Percentiles rank a stretch among this genome's conserved stretches.
phyloP scores from a whole-genome alignment of 768 basidiomycete species.

The Lanmaoa pseudosensibilis region DNA sequence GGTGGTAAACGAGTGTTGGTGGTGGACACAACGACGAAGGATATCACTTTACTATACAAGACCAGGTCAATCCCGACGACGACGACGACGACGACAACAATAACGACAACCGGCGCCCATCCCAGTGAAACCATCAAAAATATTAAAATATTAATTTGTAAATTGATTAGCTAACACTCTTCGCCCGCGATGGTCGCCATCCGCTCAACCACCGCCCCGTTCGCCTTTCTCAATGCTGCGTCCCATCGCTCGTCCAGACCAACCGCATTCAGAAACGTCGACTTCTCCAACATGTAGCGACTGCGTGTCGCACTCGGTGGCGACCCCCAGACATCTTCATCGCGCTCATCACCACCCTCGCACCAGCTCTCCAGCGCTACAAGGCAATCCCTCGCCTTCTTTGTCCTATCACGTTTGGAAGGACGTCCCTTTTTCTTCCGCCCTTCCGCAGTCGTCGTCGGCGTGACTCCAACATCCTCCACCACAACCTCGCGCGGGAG shows the following conservation, averaged over 20 bases:
- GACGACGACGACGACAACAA: slow-evolving; percentile 1
- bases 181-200: slow-evolving; percentile 36
- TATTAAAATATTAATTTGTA: not conserved
- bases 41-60: not conserved
- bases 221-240: slow-evolving; percentile 45
- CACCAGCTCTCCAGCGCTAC: slow-evolving; percentile 52
- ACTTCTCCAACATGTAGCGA: slow-evolving; percentile 47
- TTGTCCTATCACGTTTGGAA: slow-evolving; percentile 56
- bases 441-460: not conserved
- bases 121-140: not conserved
- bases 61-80: too few relatives aligned
- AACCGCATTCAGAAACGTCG: slow-evolving; percentile 39
- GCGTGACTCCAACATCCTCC: slow-evolving; percentile 33
- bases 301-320: slow-evolving; percentile 34
- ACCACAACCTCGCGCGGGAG: slow-evolving; percentile 70
- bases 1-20: slow-evolving; percentile 22
- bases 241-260: slow-evolving; percentile 21
- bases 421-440: slow-evolving; percentile 64
- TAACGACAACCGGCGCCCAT: not conserved
- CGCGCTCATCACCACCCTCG: slow-evolving; percentile 14
- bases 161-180: not conserved
- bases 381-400: slow-evolving; percentile 52
- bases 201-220: slow-evolving; percentile 49
- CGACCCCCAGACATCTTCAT: not conserved
- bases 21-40: not conserved